These are phyloP conservation scores for Thelephora terrestris DNA, from an alignment of 1,284 basidiomycete genomes.

Conservation along the genomic window DNA sequence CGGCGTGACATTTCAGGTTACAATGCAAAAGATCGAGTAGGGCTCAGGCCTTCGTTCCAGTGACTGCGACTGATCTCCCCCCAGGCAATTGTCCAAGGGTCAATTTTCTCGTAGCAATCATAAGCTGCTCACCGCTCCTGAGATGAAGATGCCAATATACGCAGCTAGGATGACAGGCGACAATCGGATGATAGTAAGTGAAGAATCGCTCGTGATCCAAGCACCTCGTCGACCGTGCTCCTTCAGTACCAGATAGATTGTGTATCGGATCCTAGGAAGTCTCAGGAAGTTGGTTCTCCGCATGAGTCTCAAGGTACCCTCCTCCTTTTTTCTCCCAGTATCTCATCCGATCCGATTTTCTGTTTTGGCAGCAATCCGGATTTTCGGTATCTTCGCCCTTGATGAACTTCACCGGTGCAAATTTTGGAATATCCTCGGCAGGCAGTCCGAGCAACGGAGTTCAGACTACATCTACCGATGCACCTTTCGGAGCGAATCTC, in stretches of 20 bases:
- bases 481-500: neutral
- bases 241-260: constrained; percentile 52
- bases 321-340: neutral
- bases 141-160: constrained; percentile 39
- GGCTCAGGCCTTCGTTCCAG: constrained; percentile 3
- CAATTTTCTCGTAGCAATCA: constrained; percentile 52
- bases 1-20: constrained; percentile 29
- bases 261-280: constrained; percentile 25
- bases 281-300: constrained; percentile 14
- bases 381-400: constrained; percentile 48
- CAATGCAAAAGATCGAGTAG: constrained; percentile 43
- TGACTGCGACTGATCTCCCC: neutral
- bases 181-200: constrained; percentile 39
- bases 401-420: constrained; percentile 31
- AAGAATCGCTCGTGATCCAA: neutral
- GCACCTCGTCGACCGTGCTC: neutral
- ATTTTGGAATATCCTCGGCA: constrained; percentile 40
- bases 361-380: constrained; percentile 29
- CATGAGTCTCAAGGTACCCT: constrained; percentile 34
- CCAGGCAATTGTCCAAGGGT: constrained; percentile 47
- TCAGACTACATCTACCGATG: constrained; percentile 34
- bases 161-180: constrained; percentile 50
- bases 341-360: neutral
- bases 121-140: constrained; percentile 33
- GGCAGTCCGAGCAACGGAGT: constrained; percentile 33